phyloP scores from a whole-genome alignment of 1,139 yeast species.

The Geotrichum cucujoidarum region DNA sequence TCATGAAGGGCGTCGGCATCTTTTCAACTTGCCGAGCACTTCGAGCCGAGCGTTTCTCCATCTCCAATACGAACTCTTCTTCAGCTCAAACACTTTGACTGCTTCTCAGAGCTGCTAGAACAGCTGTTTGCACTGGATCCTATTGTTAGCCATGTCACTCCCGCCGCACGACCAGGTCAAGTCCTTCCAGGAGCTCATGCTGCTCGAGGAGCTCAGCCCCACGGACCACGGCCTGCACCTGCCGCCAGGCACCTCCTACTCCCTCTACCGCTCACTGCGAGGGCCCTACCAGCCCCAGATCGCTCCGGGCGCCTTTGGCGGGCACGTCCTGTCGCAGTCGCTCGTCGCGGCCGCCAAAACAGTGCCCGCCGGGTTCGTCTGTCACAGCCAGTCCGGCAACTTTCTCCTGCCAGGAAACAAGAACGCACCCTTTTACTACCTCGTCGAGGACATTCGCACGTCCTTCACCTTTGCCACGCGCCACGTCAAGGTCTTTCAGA shows the following conservation, averaged over 20 bases:
- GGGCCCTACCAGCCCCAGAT: conserved; percentile 28
- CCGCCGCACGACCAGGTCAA: conserved; percentile 9
- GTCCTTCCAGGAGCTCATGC: conserved; percentile 29
- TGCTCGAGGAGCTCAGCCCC: conserved; percentile 23
- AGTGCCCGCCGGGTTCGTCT: conserved; percentile 25
- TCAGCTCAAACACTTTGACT: no score
- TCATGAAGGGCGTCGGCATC: no score
- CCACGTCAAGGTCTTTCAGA: conserved; percentile 32
- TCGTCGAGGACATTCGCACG: conserved; percentile 30
- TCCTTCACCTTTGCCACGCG: conserved; percentile 32
- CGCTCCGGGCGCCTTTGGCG: conserved; percentile 34
- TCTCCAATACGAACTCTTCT: no score
- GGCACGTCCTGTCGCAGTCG: conserved; percentile 35
- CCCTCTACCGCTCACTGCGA: conserved; percentile 27
- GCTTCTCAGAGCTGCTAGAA: no score
- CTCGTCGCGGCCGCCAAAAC: conserved; percentile 32
- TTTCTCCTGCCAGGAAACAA: conserved; percentile 33
- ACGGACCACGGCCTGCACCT: conserved; percentile 7
- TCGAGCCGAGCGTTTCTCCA: no score
- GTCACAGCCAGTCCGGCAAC: conserved; percentile 33
- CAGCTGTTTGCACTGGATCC: no score
- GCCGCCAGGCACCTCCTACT: background rate
- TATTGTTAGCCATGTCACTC: no score
- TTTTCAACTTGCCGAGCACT: no score
- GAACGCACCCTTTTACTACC: conserved; percentile 32